Base-by-base conservation (phyloP, 2,329 filamentous ascomycete species). In the Grosmannia huntii region DNA sequence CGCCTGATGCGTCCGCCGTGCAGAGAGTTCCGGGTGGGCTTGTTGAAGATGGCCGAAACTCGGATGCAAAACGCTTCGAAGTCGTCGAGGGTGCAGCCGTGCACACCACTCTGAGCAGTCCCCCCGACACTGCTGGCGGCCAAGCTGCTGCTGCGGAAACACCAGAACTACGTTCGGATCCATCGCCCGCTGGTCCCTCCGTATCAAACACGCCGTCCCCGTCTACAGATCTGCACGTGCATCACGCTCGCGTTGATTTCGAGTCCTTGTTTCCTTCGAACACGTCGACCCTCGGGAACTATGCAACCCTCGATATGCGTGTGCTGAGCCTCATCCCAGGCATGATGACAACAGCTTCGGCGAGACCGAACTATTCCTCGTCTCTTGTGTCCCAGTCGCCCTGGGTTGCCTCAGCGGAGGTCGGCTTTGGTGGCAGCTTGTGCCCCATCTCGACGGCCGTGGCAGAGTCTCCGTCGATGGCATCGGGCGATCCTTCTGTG, bases 311-410 rank as follows among this genome's bases (percentile, higher is more conserved):
- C 23, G 71, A 78, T 57, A 71, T 78, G 65, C 69, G 70, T 56
- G 59, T 74, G 1, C 65, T 82, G 27, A 65, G 73, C 7, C 68
- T 78, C 66, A 73, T 82, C 6, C 78, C 79, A 0, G 73, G 74
- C 2, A 53, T 53, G 38, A 75, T 79, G 46, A 11, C 5, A 10
- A 21, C 23, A 9, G 21, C 21, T 14, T 23, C 46, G 11, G 21
- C 46, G 23, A 25, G 46, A 5, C 60, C 46, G 4, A 23, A 9
- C 9, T 28, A 27, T 25, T 44, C 6, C 21, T 27, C 31, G 31
- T 7, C 50, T 10, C 27, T 6, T 14, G 21, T 27, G 21, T 23
- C 21, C 46, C 46, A 23, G 9, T 16, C 46, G 11, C 21, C 21
- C 12, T 49, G 46, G 46, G 21, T 5, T 5, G 21, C 46, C 4